A percentile compares a stretch with the other conserved stretches of the same genome.
phyloP scores from a whole-genome alignment of 306 rosid species.

The Trichosanthes cucumerina region DNA sequence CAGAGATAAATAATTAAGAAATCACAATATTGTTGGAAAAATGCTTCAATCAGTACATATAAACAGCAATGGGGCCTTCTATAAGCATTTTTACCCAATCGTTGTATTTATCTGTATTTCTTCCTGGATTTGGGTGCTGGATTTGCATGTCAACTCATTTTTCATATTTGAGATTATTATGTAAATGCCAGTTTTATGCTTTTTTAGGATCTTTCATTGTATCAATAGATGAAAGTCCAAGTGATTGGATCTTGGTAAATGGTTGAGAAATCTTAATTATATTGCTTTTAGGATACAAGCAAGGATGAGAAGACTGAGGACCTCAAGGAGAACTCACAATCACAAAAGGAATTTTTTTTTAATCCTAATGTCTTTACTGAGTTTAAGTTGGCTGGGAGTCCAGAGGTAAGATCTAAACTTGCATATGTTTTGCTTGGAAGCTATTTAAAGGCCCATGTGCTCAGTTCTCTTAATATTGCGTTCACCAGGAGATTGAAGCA shows the following conservation, averaged over 20 bases:
- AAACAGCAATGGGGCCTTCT: background rate
- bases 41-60: background rate
- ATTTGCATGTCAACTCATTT: background rate
- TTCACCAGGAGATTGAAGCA: constrained; percentile 67
- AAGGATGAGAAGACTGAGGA: constrained; percentile 37
- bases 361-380: constrained; percentile 95
- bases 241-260: background rate
- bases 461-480: constrained; percentile 18
- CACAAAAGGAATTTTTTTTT: constrained; percentile 46
- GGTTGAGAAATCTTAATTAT: constrained; percentile 6
- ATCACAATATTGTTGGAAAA: background rate
- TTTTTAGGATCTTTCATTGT: background rate
- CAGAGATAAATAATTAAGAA: background rate
- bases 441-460: background rate
- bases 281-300: constrained; percentile 32
- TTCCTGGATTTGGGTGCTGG: background rate
- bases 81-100: background rate
- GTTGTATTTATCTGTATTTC: background rate
- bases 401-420: constrained; percentile 34
- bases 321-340: constrained; percentile 34
- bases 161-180: background rate
- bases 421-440: background rate
- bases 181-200: background rate
- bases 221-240: background rate
- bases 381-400: constrained; percentile 74